Evolutionary conservation across 2,329 filamentous ascomycete species (phyloP), one percentile per base, ranked within the genome.

Genomic region (Penicillium sp.): DNA sequence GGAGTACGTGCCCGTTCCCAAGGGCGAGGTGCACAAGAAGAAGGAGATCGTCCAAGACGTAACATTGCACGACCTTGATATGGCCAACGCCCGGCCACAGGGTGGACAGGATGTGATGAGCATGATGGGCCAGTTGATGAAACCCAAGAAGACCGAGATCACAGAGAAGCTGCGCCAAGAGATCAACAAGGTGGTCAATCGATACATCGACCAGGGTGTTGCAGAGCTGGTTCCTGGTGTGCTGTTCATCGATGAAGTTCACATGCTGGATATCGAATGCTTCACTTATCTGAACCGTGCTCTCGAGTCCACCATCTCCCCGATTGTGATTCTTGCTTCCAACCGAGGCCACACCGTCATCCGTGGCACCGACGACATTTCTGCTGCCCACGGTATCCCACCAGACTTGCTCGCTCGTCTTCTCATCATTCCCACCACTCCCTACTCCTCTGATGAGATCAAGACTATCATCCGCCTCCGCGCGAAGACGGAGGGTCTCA

Each of bases 51-150:
- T 99, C 38, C 95, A 99, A 78, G 95, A 99, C 74, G 95, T 99
- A 65, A 97, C 95, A 50, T 85, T 99, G 67, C 95, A 99, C 79
- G 95, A 99, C 75, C 84, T 99, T 60, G 95, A 99, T 75, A 90
- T 98, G 65, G 95, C 95, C 67, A 99, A 99, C 74, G 91, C 95
- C 15, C 85, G 94, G 72, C 95, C 95, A 4, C 93, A 98, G 82
- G 95, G 95, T 57, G 95, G 95, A 49, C 95, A 99, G 83, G 95
- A 99, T 78, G 96, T 99, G 69, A 98, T 99, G 93, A 97, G 93
- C 83, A 98, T 99, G 95, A 98, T 99, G 94, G 95, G 95, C 72
- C 95, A 99, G 80, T 82, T 99, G 74, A 97, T 98, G 93, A 98
- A 98, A 86, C 95, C 95, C 65, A 96, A 96, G 84, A 97, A 97